Evolutionary conservation across 2,329 filamentous ascomycete species (phyloP), one percentile per base, ranked within the genome.

Genomic region (Colletotrichum tabaci): DNA sequence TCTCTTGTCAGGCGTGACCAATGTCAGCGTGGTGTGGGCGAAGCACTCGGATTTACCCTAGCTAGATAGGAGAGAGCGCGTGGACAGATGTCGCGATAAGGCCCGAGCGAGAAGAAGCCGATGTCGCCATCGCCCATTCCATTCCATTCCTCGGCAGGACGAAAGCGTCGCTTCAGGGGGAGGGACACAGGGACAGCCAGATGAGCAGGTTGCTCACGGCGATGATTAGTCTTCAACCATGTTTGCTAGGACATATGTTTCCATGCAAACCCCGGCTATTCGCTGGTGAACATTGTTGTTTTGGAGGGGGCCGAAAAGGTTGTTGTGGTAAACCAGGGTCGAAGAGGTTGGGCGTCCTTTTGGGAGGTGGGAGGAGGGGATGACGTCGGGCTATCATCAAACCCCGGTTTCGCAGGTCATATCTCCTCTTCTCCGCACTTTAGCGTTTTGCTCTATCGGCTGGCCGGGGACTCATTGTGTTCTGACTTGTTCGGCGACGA

Each of bases 61-160:
- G 30, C 30, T 9, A 35, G 30, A 35, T 35, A 35, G 30, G 13
- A 47, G 46, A 50, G 18, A 18, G 40, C 49, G 61, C 50, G 49
- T 58, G 65, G 50, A 46, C 60, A 21, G 46, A 62, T 46, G 57
- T 61, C 42, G 50, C 18, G 64, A 71, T 46, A 53, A 56, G 50
- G 42, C 16, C 53, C 55, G 62, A 60, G 62, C 55, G 13, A 55
- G 38, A 15, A 23, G 42, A 61, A 26, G 30, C 50, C 40, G 40
- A 63, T 68, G 52, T 71, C 65, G 58, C 69, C 56, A 60, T 68
- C 58, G 40, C 46, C 21, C 65, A 63, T 68, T 47, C 40, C 46
- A 52, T 38, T 40, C 21, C 65, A 63, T 68, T 47, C 30, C 46
- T 57, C 35, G 40, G 26, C 30, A 13, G 46, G 58, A 71, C 58